Percentiles rank a stretch among this genome's conserved stretches.
Conservation (phyloP, 1,284 basidiomycete species). For the Pholiota adiposa region DNA sequence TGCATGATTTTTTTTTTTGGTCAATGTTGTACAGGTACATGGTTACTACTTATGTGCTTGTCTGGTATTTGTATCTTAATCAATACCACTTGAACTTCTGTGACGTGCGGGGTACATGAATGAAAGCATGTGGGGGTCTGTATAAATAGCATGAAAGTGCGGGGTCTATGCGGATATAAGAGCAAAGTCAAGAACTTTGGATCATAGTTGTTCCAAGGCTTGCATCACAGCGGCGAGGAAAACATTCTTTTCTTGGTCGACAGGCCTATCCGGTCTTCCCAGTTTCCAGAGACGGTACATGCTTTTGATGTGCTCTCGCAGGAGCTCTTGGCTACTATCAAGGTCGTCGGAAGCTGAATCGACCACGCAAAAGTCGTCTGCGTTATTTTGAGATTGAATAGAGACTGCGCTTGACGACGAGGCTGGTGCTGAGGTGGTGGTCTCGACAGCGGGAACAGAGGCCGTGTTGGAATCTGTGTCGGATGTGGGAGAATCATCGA, state of each 20-base stretch:
- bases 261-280: conserved; percentile 23
- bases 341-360: conserved; percentile 5
- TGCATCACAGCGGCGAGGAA: conserved; percentile 45
- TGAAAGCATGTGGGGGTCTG: not conserved
- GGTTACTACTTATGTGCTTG: not conserved
- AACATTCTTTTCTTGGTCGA: conserved; percentile 31
- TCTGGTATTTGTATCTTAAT: not conserved
- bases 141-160: not conserved
- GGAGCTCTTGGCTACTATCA: conserved; percentile 37
- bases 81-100: not conserved
- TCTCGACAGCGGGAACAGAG: conserved; percentile 18
- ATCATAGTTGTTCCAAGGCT: conserved; percentile 33
- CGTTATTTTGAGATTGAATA: conserved; percentile 12
- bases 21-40: conserved; percentile 1
- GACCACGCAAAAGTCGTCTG: conserved; percentile 14
- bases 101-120: not conserved
- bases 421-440: conserved; percentile 13
- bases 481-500: conserved; percentile 31
- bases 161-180: not conserved
- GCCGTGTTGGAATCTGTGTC: conserved; percentile 27
- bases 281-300: conserved; percentile 57
- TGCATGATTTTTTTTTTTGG: not conserved
- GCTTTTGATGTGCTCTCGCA: conserved; percentile 47
- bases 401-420: conserved; percentile 3
- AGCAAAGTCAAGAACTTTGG: not conserved